A percentile compares a stretch with the other conserved stretches of the same genome.
phyloP scores from a whole-genome alignment of 257 asterid genomes.

The Solanum habrochaites region DNA sequence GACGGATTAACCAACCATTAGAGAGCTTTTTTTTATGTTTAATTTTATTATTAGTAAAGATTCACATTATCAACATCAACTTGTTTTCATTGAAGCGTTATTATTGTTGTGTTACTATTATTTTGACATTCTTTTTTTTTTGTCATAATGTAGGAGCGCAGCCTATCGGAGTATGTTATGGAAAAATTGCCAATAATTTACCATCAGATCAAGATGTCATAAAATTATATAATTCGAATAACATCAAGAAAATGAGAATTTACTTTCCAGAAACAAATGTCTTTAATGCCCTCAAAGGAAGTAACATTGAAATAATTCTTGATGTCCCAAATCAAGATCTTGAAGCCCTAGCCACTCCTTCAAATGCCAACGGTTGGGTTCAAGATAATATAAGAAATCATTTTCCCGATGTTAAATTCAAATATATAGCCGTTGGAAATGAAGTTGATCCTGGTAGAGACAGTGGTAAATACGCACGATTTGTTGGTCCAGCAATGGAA shows the following conservation, averaged over 20 bases:
- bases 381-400: not conserved
- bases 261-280: not conserved
- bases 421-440: constrained; percentile 31
- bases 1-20: not conserved
- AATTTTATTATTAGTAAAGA: no score
- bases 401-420: constrained; percentile 11
- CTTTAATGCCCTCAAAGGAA: constrained; percentile 23
- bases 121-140: not conserved
- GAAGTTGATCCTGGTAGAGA: not conserved
- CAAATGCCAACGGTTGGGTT: constrained; percentile 18
- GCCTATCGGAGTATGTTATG: constrained; percentile 16
- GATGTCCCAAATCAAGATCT: constrained; percentile 13
- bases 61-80: no score
- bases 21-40: not conserved
- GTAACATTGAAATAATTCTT: constrained; percentile 12
- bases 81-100: no score
- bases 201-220: constrained; percentile 15
- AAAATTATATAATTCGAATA: constrained; percentile 6
- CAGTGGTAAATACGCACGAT: not conserved
- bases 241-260: constrained; percentile 13
- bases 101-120: not conserved
- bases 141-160: not conserved
- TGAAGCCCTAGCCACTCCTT: not conserved
- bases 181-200: constrained; percentile 14
- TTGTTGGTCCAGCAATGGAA: constrained; percentile 13